These are phyloP conservation scores for Orbilia oligospora DNA, from an alignment of 2,329 filamentous ascomycete genomes.

Conservation along the genomic window DNA sequence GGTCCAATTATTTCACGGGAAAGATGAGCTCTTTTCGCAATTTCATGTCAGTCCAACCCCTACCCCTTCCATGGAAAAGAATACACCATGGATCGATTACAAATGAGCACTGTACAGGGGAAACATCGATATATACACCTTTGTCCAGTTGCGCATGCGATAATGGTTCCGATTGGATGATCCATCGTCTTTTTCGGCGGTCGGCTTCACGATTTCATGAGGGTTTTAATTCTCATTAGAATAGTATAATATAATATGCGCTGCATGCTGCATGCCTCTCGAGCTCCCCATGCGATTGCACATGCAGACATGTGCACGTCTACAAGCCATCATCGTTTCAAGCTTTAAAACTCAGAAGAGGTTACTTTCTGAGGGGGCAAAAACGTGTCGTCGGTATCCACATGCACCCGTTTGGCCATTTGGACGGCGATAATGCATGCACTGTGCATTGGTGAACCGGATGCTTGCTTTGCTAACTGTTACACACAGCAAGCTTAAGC, in stretches of 20 bases:
- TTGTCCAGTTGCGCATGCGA: neutral
- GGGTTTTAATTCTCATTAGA: conserved; percentile 4
- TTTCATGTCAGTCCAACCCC: neutral
- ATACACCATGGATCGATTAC: neutral
- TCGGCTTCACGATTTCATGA: neutral
- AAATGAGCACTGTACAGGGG: conserved; percentile 9
- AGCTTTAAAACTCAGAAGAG: neutral
- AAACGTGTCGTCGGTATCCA: conserved; percentile 17
- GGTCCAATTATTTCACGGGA: neutral
- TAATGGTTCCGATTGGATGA: conserved; percentile 12
- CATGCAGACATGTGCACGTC: neutral
- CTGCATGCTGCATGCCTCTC: neutral
- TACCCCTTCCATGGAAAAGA: neutral
- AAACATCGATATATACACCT: neutral
- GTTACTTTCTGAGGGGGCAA: neutral
- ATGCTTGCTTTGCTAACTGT: neutral
- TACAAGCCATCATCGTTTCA: neutral
- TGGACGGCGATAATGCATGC: conserved; percentile 8
- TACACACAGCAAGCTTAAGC: conserved; percentile 8
- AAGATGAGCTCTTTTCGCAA: neutral
- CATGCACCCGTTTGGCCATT: neutral
- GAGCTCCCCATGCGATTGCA: neutral
- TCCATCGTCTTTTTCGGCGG: neutral
- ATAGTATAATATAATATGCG: neutral
- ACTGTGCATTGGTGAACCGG: neutral